Conservation (phyloP, 768 basidiomycete species). For the Pholiota molesta region DNA sequence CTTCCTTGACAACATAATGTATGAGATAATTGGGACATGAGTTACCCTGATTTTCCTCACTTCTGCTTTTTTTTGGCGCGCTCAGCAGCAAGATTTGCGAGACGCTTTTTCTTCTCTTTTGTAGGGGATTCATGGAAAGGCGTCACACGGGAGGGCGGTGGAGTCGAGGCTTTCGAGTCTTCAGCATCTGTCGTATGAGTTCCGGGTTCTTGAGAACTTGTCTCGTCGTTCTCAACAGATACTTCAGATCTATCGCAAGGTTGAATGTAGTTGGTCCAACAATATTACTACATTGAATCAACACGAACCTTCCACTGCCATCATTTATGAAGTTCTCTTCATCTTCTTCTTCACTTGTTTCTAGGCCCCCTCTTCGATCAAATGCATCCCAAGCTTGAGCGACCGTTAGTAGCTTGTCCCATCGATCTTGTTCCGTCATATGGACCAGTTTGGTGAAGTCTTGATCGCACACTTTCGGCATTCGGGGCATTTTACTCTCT, state of each 20-base stretch:
- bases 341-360: constrained; percentile 46
- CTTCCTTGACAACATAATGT: background rate
- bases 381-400: constrained; percentile 40
- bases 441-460: constrained; percentile 38
- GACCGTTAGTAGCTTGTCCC: constrained; percentile 44
- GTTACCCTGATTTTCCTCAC: background rate
- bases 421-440: constrained; percentile 43
- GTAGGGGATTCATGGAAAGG: background rate
- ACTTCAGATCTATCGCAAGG: background rate
- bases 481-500: constrained; percentile 37
- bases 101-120: background rate
- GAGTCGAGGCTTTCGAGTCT: background rate
- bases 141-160: background rate
- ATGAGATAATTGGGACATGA: background rate
- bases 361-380: constrained; percentile 35
- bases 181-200: background rate
- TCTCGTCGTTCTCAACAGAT: background rate
- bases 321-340: constrained; percentile 38
- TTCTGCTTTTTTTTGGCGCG: background rate
- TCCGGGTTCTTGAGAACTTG: background rate
- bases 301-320: constrained; percentile 19
- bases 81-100: background rate
- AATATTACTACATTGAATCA: background rate
- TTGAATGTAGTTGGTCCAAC: constrained; percentile 1
- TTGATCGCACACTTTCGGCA: constrained; percentile 33